Evolutionary conservation across 768 basidiomycete genomes (phyloP).

Genomic region (Suillus placidus): DNA sequence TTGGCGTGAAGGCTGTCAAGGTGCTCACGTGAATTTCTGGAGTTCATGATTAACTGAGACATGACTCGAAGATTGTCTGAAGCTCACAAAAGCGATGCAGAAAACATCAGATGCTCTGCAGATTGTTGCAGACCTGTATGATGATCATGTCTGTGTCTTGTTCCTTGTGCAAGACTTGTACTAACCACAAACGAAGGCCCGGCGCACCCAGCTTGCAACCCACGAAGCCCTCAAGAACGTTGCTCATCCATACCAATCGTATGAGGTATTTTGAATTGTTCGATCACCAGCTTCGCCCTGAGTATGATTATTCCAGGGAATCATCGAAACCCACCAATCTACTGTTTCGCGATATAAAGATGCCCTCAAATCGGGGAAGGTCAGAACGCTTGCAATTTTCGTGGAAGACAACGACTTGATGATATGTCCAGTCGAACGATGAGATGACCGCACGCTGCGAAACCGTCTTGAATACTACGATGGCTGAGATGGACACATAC

Average conservation of each 20-base stretch:
- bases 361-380: constrained; percentile 42
- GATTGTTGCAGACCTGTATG: constrained; percentile 75
- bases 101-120: constrained; percentile 74
- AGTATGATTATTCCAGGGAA: constrained; percentile 45
- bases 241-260: constrained; percentile 73
- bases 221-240: constrained; percentile 77
- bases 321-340: constrained; percentile 75
- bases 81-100: constrained; percentile 76
- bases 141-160: constrained; percentile 64
- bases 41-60: background rate
- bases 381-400: constrained; percentile 25
- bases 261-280: constrained; percentile 50
- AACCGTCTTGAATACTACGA: constrained; percentile 84
- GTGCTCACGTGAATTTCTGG: constrained; percentile 36
- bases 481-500: constrained; percentile 86
- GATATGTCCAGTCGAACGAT: constrained; percentile 52
- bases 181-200: constrained; percentile 51
- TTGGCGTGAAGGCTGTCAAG: constrained; percentile 78
- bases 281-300: background rate
- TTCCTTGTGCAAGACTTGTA: background rate
- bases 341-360: constrained; percentile 68
- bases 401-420: constrained; percentile 2
- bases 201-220: constrained; percentile 68
- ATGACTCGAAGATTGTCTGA: constrained; percentile 61
- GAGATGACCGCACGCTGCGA: constrained; percentile 77